These are phyloP conservation scores for Penicillium ucsense DNA, from an alignment of 495 filamentous ascomycete genomes.

Conservation along the genomic window DNA sequence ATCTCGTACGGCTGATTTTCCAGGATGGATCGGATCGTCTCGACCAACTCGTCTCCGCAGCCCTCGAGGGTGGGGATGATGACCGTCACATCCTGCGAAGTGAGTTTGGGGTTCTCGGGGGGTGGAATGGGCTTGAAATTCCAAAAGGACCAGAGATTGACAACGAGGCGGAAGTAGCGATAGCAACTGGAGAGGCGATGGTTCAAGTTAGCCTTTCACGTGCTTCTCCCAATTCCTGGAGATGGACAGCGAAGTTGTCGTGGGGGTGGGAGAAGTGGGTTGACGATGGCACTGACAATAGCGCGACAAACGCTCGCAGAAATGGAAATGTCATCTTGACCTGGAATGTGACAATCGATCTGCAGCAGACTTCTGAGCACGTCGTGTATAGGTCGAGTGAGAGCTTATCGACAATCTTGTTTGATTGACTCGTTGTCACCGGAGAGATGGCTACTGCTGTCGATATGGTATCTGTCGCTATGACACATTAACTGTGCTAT, in stretches of 20 bases:
- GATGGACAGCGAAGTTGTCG: too few species aligned
- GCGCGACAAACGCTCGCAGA: slow-evolving; percentile 36
- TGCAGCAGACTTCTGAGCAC: too few species aligned
- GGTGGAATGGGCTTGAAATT: slow-evolving; percentile 52
- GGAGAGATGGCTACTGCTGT: too few species aligned
- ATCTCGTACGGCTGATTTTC: slow-evolving; percentile 46
- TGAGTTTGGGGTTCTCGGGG: slow-evolving; percentile 52
- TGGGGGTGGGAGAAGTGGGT: not conserved
- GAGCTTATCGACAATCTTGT: too few species aligned
- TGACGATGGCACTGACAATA: slow-evolving; percentile 31
- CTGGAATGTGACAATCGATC: not conserved
- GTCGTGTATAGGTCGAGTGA: too few species aligned
- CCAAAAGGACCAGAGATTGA: slow-evolving; percentile 58
- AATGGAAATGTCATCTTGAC: slow-evolving; percentile 36
- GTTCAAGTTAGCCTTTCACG: slow-evolving; percentile 5
- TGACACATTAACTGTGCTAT: too few species aligned
- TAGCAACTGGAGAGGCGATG: slow-evolving; percentile 30
- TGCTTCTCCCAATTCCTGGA: too few species aligned
- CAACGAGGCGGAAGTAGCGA: slow-evolving; percentile 56
- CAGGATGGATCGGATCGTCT: slow-evolving; percentile 52
- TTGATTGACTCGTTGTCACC: too few species aligned
- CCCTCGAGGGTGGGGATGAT: slow-evolving; percentile 63
- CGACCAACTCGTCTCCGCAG: slow-evolving; percentile 46
- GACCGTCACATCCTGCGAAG: slow-evolving; percentile 62
- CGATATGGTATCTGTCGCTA: too few species aligned